These are phyloP conservation scores for Coniella lustricola DNA, from an alignment of 2,329 filamentous ascomycete genomes.

Conservation along the genomic window DNA sequence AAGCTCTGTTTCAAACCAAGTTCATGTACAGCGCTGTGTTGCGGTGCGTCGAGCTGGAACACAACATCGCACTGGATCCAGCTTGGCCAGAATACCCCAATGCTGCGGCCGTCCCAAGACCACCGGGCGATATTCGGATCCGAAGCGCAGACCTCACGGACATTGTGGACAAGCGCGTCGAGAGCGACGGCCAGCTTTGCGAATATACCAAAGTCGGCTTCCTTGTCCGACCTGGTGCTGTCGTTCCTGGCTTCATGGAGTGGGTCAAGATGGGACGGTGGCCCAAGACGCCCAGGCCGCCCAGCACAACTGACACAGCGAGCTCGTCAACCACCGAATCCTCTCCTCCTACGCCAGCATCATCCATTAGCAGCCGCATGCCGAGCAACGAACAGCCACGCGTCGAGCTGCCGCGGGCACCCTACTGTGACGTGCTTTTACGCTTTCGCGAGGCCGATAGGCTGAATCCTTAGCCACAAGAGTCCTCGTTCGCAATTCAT, in stretches of 20 bases:
- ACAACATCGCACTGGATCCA: constrained; percentile 21
- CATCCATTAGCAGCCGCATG: too few species aligned
- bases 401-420: too few species aligned
- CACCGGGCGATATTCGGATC: constrained; percentile 3
- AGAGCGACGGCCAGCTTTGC: neutral
- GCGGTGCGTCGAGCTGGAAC: constrained; percentile 29
- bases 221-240: neutral
- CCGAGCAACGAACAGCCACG: too few species aligned
- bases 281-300: neutral
- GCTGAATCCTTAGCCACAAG: too few species aligned
- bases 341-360: too few species aligned
- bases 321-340: too few species aligned
- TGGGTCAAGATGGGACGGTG: constrained; percentile 5
- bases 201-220: constrained; percentile 8
- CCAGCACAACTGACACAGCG: neutral
- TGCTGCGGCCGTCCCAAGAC: neutral
- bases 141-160: constrained; percentile 4
- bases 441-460: too few species aligned
- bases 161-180: neutral
- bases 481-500: too few species aligned
- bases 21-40: constrained; percentile 26
- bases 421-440: too few species aligned
- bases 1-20: constrained; percentile 33
- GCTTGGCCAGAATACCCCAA: neutral
- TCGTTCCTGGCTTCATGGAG: constrained; percentile 5